phyloP scores from a whole-genome alignment of 768 basidiomycete genomes.

The Termitomyces sp. region DNA sequence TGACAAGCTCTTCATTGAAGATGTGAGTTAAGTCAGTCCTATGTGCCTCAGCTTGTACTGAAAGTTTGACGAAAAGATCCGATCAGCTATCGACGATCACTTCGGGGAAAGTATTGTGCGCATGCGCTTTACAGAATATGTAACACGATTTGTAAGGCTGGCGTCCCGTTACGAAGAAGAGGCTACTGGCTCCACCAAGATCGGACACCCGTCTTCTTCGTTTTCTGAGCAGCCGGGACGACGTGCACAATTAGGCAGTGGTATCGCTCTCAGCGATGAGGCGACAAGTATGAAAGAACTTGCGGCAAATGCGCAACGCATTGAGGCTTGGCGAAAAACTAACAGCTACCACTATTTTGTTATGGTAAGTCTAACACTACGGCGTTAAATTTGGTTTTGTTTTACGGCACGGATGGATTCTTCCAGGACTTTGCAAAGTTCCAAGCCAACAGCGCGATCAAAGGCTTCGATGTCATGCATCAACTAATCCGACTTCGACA shows the following conservation, averaged over 20 bases:
- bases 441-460: slow-evolving; percentile 53
- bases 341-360: slow-evolving; percentile 71
- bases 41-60: background rate
- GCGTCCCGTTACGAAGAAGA: slow-evolving; percentile 90
- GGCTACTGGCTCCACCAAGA: slow-evolving; percentile 65
- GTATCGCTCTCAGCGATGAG: slow-evolving; percentile 77
- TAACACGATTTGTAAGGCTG: slow-evolving; percentile 78
- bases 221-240: slow-evolving; percentile 45
- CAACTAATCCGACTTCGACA: slow-evolving; percentile 80
- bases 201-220: slow-evolving; percentile 60
- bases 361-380: slow-evolving; percentile 36
- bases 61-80: slow-evolving; percentile 45
- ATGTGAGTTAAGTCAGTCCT: slow-evolving; percentile 48
- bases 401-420: background rate
- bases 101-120: slow-evolving; percentile 88
- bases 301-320: slow-evolving; percentile 68
- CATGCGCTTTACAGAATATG: slow-evolving; percentile 86
- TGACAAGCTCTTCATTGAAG: slow-evolving; percentile 90
- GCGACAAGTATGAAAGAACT: slow-evolving; percentile 60
- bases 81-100: slow-evolving; percentile 82
- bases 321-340: slow-evolving; percentile 91
- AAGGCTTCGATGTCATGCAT: slow-evolving; percentile 79
- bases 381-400: background rate
- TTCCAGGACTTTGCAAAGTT: slow-evolving; percentile 62
- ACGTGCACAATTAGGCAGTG: slow-evolving; percentile 63